Base-by-base conservation (phyloP, 192 early-diverging fungal species). In the Pecoramyces ruminantium region DNA sequence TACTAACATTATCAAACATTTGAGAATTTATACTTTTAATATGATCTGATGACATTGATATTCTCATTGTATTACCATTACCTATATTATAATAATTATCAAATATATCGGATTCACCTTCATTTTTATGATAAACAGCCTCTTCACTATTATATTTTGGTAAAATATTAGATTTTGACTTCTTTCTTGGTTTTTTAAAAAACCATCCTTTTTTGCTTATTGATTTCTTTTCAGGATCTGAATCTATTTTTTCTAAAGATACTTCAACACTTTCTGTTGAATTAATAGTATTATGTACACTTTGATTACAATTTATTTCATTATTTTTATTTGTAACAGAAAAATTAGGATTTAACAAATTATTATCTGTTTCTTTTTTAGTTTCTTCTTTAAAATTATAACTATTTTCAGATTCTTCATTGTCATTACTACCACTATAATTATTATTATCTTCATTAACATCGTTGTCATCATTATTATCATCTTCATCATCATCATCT, bases 371-470 rank as follows among this genome's bases (percentile, higher is more conserved):
- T 21, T 88, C 38, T 84, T 85, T 40, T 83, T 88, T 51, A 79
- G 82, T 34, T 85, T 90, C 51, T 29, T 89, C 25, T 67, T 83
- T 25, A 87, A 85, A 21, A 58, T 88, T 29, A 80, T n/a, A n/a
- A n/a, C n/a, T n/a, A n/a, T 86, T 38, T 88, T 89, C 80, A 81
- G 84, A 25, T 86, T 87, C 80, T 85, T 91, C 81, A 88, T 85
- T 6, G 78, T 38, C 2, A 34, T 38, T 34, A 29, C 11, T 29
- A 79, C 38, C 29, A 29, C 28, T 38, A 21, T 29, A 14, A 38
- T 79, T 29, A 28, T 39, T 16, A 29, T 77, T n/a, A 21, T n/a
- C 30, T 27, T 17, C 27, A 29, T 28, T 58, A 51, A 78, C 30
- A 29, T 80, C 13, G 39, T 29, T 82, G 27, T 84, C 39, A 21